Percentiles rank a stretch among this genome's conserved stretches.
These are phyloP conservation scores for Ceriops tagal DNA, from an alignment of 345 rosid genomes.

Conservation along the genomic window DNA sequence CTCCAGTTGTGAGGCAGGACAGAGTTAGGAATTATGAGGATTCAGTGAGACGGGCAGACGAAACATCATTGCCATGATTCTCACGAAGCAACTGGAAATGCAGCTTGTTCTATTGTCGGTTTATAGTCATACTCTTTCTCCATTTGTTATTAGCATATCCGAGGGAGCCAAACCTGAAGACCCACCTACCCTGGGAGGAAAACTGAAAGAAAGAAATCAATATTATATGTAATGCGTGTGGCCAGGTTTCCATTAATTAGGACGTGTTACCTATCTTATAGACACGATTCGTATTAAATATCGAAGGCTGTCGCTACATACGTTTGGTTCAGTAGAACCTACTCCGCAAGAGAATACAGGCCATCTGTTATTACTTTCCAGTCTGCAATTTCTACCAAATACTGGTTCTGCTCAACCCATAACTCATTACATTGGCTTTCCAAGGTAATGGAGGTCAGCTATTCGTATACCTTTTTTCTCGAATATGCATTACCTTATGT, in stretches of 20 bases:
- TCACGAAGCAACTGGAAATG: not conserved
- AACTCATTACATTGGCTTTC: too few relatives aligned
- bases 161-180: not conserved
- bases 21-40: conserved; percentile 39
- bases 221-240: not conserved
- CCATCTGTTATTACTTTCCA: not conserved
- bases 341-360: not conserved
- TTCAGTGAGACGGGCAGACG: conserved; percentile 23
- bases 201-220: not conserved
- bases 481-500: too few relatives aligned
- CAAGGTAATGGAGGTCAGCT: too few relatives aligned
- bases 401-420: not conserved
- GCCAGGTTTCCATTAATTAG: not conserved
- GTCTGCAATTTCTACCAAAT: not conserved
- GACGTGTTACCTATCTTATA: not conserved
- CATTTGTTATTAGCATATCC: not conserved
- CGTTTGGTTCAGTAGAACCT: not conserved
- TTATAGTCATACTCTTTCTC: not conserved
- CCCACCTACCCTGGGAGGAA: too few relatives aligned
- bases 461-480: too few relatives aligned
- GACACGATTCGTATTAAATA: too few relatives aligned
- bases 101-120: not conserved
- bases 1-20: conserved; percentile 53
- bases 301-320: too few relatives aligned
- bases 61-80: conserved; percentile 19